phyloP scores from a whole-genome alignment of 1,139 yeast species.

The Sugiyamaella paludigena region DNA sequence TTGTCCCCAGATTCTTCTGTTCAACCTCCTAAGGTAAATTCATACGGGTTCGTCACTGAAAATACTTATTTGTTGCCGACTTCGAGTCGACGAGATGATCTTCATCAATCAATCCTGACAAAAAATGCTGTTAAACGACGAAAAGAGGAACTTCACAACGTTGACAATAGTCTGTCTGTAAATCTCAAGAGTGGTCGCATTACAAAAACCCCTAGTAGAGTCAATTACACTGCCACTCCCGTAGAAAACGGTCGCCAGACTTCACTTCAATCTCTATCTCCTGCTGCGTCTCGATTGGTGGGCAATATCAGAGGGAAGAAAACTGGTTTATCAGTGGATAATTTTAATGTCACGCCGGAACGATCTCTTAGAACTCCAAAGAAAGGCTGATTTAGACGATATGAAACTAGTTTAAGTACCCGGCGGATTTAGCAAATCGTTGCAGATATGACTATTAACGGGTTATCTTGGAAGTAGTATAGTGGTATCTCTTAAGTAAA shows the following conservation, averaged over 20 bases:
- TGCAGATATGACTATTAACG: no score
- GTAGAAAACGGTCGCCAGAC: background rate
- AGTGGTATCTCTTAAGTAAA: no score
- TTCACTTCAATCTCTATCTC: slow-evolving; percentile 17
- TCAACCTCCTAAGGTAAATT: slow-evolving; percentile 20
- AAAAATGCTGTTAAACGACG: slow-evolving; percentile 12
- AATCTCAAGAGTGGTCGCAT: slow-evolving; percentile 15
- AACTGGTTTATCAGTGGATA: background rate
- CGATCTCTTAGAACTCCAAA: slow-evolving; percentile 1
- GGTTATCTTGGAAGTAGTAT: no score
- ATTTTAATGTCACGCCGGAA: slow-evolving; percentile 1
- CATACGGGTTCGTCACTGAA: slow-evolving; percentile 23
- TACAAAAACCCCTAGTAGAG: slow-evolving; percentile 15
- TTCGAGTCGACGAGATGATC: slow-evolving; percentile 20
- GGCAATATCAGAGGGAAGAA: slow-evolving; percentile 6
- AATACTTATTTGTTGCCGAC: slow-evolving; percentile 21
- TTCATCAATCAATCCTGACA: slow-evolving; percentile 19
- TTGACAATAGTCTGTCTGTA: slow-evolving; percentile 1
- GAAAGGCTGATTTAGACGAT: background rate
- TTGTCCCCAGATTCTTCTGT: background rate
- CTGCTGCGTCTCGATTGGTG: slow-evolving; percentile 23
- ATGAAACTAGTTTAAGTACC: no score
- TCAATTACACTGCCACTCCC: background rate
- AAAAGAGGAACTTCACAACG: slow-evolving; percentile 5
- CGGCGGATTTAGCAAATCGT: no score